A percentile compares a stretch with the other conserved stretches of the same genome.
Evolutionary conservation across 495 filamentous ascomycete genomes (phyloP).

Genomic region (Hypoxylon perforatum): DNA sequence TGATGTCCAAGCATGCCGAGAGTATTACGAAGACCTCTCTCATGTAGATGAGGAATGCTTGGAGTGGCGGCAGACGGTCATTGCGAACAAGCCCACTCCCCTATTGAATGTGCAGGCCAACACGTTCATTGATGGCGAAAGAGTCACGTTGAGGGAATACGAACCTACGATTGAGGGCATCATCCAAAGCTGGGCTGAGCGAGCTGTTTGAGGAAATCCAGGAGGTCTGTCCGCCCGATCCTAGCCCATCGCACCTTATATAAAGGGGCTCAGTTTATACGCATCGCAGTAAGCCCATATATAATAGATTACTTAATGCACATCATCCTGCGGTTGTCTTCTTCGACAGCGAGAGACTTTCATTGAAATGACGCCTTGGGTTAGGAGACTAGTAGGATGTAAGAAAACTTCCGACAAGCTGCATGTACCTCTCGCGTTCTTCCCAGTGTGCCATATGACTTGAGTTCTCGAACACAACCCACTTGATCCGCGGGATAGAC

Average conservation of each 20-base stretch:
- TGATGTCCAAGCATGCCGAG: slow-evolving; percentile 50
- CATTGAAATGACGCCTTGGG: too few species aligned
- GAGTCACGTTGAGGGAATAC: slow-evolving; percentile 57
- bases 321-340: too few species aligned
- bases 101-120: slow-evolving; percentile 58
- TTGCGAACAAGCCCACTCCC: slow-evolving; percentile 46
- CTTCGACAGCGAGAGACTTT: too few species aligned
- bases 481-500: slow-evolving; percentile 55
- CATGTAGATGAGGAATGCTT: slow-evolving; percentile 51
- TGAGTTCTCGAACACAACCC: slow-evolving; percentile 57
- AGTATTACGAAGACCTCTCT: slow-evolving; percentile 55
- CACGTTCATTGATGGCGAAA: slow-evolving; percentile 51
- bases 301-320: too few species aligned
- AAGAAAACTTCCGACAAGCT: slow-evolving; percentile 12
- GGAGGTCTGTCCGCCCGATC: not conserved
- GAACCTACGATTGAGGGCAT: slow-evolving; percentile 51
- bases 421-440: slow-evolving; percentile 54
- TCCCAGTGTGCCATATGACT: slow-evolving; percentile 61
- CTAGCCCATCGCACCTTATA: too few species aligned
- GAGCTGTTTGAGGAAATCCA: slow-evolving; percentile 10
- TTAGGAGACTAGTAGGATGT: not conserved
- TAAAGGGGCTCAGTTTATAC: too few species aligned
- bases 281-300: too few species aligned
- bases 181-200: slow-evolving; percentile 59
- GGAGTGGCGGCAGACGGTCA: slow-evolving; percentile 52